Percentiles rank a stretch among this genome's conserved stretches.
Evolutionary conservation across 2,329 filamentous ascomycete genomes (phyloP).

Genomic region (Epichloe festucae): DNA sequence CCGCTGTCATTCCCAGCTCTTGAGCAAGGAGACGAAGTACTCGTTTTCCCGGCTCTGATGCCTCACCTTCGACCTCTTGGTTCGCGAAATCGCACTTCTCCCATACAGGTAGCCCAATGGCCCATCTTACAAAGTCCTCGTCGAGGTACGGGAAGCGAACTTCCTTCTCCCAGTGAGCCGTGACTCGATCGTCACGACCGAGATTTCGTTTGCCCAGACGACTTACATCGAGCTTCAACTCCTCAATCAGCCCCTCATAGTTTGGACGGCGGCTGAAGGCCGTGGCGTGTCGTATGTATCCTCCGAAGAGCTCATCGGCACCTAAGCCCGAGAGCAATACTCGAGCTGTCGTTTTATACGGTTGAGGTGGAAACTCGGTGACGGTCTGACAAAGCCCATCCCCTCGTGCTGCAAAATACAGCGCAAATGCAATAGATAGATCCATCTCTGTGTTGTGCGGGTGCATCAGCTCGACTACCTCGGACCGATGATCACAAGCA

Average conservation of each 20-base stretch:
- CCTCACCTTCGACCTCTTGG: conserved; percentile 13
- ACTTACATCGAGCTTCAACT: conserved; percentile 73
- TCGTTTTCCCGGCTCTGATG: conserved; percentile 61
- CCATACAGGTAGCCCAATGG: conserved; percentile 59
- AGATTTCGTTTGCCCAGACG: conserved; percentile 89
- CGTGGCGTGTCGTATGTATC: conserved; percentile 72
- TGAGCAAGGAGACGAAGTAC: conserved; percentile 65
- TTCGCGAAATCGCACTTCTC: conserved; percentile 82
- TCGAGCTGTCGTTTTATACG: conserved; percentile 58
- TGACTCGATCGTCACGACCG: conserved; percentile 82
- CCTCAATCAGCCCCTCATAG: conserved; percentile 60
- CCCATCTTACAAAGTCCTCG: conserved; percentile 73
- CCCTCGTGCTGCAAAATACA: conserved; percentile 90
- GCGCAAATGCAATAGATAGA: conserved; percentile 77
- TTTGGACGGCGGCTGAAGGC: conserved; percentile 55
- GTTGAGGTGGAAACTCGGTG: conserved; percentile 11
- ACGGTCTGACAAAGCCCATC: conserved; percentile 33
- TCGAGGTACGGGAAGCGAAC: conserved; percentile 85
- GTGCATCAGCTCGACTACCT: conserved; percentile 65
- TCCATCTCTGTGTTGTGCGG: conserved; percentile 99
- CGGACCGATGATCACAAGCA: conserved; percentile 52
- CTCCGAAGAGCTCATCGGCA: conserved; percentile 91
- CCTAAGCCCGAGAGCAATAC: conserved; percentile 87
- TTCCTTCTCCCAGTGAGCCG: conserved; percentile 81
- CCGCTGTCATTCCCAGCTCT: conserved; percentile 55